These are phyloP conservation scores for Dictyostelium citrinum DNA, from an alignment of 78 protist species.

Conservation along the genomic window DNA sequence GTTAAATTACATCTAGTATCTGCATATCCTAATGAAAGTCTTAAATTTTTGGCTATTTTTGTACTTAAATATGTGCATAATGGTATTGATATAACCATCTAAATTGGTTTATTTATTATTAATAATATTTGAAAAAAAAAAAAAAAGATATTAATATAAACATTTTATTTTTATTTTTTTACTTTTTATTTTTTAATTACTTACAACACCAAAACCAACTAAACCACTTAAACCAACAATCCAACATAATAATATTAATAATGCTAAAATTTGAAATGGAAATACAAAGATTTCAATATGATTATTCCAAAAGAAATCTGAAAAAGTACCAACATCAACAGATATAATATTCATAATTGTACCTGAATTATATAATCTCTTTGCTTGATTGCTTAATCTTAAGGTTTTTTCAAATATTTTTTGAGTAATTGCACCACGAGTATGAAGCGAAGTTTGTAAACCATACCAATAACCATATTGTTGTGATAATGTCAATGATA, in stretches of 20 bases:
- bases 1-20: constrained; percentile 34
- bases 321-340: constrained; percentile 26
- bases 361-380: background rate
- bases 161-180: no score
- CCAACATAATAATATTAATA: constrained; percentile 26
- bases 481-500: background rate
- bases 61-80: background rate
- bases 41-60: background rate
- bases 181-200: background rate
- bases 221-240: constrained; percentile 49
- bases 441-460: background rate
- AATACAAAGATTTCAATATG: background rate
- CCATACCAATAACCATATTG: constrained; percentile 40
- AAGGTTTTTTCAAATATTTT: constrained; percentile 18
- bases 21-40: background rate
- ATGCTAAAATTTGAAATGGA: constrained; percentile 38
- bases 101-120: no score
- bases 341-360: constrained; percentile 24
- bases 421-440: constrained; percentile 9
- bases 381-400: background rate
- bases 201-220: constrained; percentile 14
- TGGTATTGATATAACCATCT: constrained; percentile 37
- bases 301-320: constrained; percentile 28
- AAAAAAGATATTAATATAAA: background rate
- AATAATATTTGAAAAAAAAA: no score